A percentile compares a stretch with the other conserved stretches of the same genome.
Evolutionary conservation across 352 stramenopile genomes (phyloP).

Genomic region (Globisporangium lucens): DNA sequence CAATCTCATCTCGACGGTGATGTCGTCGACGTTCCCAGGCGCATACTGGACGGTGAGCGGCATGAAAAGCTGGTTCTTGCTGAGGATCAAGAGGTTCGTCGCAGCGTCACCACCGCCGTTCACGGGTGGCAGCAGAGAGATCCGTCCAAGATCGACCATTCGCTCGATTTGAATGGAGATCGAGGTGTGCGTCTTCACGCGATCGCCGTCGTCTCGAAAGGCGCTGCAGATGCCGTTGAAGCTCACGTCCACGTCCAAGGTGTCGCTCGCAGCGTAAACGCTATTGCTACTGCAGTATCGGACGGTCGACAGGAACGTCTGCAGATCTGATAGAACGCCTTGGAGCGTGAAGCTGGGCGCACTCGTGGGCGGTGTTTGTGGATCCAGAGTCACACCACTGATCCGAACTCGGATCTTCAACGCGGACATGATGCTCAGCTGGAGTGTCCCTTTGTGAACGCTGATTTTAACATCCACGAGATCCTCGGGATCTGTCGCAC

Average conservation of each 20-base stretch:
- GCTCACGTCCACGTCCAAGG: constrained; percentile 7
- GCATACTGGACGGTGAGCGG: constrained; percentile 17
- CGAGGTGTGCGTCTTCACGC: constrained; percentile 3
- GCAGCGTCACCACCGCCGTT: constrained; percentile 2
- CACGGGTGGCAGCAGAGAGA: neutral
- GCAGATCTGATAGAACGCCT: constrained; percentile 21
- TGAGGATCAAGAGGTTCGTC: constrained; percentile 10
- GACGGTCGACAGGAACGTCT: constrained; percentile 17
- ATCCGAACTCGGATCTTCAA: constrained; percentile 11
- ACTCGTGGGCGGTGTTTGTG: neutral
- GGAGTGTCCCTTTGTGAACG: neutral
- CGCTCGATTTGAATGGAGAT: constrained; percentile 21
- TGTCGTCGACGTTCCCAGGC: constrained; percentile 18
- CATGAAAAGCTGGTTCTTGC: constrained; percentile 12
- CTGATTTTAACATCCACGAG: constrained; percentile 4
- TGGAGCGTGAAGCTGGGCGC: constrained; percentile 15
- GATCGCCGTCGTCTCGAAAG: neutral
- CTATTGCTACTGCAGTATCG: constrained; percentile 24
- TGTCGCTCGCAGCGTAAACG: constrained; percentile 9
- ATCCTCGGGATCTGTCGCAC: neutral
- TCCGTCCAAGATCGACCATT: constrained; percentile 14
- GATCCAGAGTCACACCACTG: constrained; percentile 1
- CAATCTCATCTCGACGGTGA: constrained; percentile 20
- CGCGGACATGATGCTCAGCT: constrained; percentile 6
- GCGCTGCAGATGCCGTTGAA: constrained; percentile 18